A percentile compares a stretch with the other conserved stretches of the same genome.
phyloP scores from a whole-genome alignment of 2,329 filamentous ascomycete species.

The Graphilbum sp. region DNA sequence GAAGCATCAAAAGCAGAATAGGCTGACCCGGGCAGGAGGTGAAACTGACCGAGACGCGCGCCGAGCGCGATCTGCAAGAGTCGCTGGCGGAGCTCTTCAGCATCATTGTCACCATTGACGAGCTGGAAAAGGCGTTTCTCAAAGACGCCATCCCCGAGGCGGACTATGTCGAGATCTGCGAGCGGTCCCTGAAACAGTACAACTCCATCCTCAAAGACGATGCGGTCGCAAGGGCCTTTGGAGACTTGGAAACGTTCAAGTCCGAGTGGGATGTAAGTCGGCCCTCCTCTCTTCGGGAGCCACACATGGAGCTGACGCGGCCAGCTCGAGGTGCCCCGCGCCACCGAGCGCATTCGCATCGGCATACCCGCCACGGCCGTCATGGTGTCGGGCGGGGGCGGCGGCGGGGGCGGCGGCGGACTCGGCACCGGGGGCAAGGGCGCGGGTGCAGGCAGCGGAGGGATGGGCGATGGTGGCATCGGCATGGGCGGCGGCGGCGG shows the following conservation, averaged over 20 bases:
- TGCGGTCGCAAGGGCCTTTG: constrained; percentile 74
- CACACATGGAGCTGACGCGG: not conserved
- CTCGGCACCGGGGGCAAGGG: constrained; percentile 24
- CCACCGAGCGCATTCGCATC: constrained; percentile 80
- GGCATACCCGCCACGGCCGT: constrained; percentile 78
- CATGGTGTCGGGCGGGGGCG: constrained; percentile 25
- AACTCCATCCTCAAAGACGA: constrained; percentile 87
- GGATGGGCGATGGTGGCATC: constrained; percentile 32
- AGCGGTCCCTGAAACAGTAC: constrained; percentile 87
- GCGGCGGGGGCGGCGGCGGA: constrained; percentile 25
- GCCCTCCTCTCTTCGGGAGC: not conserved
- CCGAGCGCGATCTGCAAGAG: constrained; percentile 85
- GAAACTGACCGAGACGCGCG: constrained; percentile 71
- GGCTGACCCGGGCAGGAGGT: constrained; percentile 43
- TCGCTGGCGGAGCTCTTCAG: constrained; percentile 95
- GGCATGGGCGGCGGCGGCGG: constrained; percentile 30
- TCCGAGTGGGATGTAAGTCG: constrained; percentile 67
- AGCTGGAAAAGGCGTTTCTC: constrained; percentile 89
- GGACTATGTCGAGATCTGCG: constrained; percentile 94
- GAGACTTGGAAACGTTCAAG: constrained; percentile 81
- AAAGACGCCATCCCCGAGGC: constrained; percentile 84
- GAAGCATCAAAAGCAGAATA: constrained; percentile 18
- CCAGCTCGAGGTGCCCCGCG: constrained; percentile 84
- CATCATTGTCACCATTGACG: constrained; percentile 89
- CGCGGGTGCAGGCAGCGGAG: constrained; percentile 38